Evolutionary conservation across 441 rosid genomes (phyloP).

Genomic region (Eutrema salsugineum): DNA sequence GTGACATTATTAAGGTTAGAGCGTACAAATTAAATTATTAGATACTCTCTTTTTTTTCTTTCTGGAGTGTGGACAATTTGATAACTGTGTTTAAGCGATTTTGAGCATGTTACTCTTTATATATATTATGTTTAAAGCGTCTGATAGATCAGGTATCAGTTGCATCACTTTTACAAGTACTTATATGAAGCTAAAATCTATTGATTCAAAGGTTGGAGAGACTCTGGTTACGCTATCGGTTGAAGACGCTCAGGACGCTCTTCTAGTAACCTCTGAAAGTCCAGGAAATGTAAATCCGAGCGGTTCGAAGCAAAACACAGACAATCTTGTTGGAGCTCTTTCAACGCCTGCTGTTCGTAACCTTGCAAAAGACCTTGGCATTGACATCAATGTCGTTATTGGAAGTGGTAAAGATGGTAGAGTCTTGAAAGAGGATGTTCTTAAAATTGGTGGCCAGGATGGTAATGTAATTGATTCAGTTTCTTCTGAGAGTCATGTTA

Average conservation of each 20-base stretch:
- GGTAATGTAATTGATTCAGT: slow-evolving; percentile 33
- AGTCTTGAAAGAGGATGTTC: slow-evolving; percentile 75
- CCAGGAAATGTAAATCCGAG: slow-evolving; percentile 8
- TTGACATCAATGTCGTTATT: slow-evolving; percentile 50
- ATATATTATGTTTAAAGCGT: too few species aligned
- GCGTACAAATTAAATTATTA: background rate
- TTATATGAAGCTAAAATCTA: background rate
- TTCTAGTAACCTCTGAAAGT: slow-evolving; percentile 21
- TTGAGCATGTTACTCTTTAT: too few species aligned
- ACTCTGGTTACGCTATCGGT: slow-evolving; percentile 66
- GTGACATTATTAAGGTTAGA: slow-evolving; percentile 75
- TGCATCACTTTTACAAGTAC: too few species aligned
- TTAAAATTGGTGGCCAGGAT: slow-evolving; percentile 49
- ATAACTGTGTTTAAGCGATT: background rate
- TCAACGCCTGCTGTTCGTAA: slow-evolving; percentile 74
- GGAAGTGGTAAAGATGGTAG: slow-evolving; percentile 79
- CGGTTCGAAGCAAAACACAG: slow-evolving; percentile 22
- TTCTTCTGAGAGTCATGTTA: slow-evolving; percentile 21
- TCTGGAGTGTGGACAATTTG: background rate
- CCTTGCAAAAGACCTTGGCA: slow-evolving; percentile 68
- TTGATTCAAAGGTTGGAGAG: slow-evolving; percentile 70
- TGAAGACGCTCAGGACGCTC: slow-evolving; percentile 37
- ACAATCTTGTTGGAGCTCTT: slow-evolving; percentile 41
- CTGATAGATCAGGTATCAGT: too few species aligned
- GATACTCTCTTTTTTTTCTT: background rate